Base-by-base conservation (phyloP, 495 filamentous ascomycete species). In the Acidiella bohemica region DNA sequence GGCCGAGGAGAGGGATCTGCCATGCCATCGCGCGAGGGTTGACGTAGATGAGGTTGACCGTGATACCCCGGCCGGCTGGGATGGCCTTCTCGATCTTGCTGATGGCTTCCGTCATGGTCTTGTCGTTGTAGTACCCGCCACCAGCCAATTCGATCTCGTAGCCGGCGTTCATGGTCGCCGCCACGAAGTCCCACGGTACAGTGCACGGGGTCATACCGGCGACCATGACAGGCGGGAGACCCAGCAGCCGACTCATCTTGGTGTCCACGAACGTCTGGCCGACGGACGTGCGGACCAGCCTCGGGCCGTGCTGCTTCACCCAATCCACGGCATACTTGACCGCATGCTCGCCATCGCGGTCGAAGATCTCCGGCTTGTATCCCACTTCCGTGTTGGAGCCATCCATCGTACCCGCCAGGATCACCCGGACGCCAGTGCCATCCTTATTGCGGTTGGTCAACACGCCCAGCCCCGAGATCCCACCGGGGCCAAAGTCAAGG, bases 371-470 rank as follows among this genome's bases (percentile, higher is more conserved):
- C 0, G 90, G 79, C 65, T 95, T 95, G 66, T 94, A 97, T 35
- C 90, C 90, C 31, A 96, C 80, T 56, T 94, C 90, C 24, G 71
- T 62, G 32, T 90, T 84, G 14, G 83, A 84, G 23, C 90, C 87
- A 51, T 86, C 83, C 47, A 97, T 80, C 16, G 85, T 73, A 28
- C 90, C 90, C 20, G 84, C 88, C 41, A 96, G 71, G 42, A 97
- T 92, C 35, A 94, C 82, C 35, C 90, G 83, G 21, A 96, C 88
- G 49, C 90, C 90, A 32, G 85, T 95, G 43, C 90, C 90, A 51
- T 97, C 88, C 65, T 95, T 97, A 70, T 92, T 97, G 23, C 87
- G 80, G 67, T 93, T 93, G 16, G 88, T 97, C 32, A 97, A 67
- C n/a, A 93, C 82, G 42, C 90, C 90, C 32, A 97, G 78, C 25